Conservation (phyloP, 169 alveolate species). For the Plasmodium ovale region DNA sequence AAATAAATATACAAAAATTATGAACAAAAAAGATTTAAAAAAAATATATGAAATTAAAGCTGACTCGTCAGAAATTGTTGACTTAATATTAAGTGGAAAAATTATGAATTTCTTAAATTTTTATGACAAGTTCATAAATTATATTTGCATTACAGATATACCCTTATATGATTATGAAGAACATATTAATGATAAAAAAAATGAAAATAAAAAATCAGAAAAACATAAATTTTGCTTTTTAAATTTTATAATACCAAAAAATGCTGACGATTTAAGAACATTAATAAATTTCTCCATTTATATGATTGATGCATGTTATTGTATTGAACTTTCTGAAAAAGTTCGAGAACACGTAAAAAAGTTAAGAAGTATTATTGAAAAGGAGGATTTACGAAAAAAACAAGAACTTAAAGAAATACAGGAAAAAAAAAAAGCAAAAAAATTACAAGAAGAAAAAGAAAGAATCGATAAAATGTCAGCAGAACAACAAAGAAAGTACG, state of each 20-base stretch:
- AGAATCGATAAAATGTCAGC: slow-evolving; percentile 67
- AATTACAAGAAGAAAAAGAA: slow-evolving; percentile 68
- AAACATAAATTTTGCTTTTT: slow-evolving; percentile 51
- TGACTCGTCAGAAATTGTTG: slow-evolving; percentile 65
- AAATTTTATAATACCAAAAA: slow-evolving; percentile 40
- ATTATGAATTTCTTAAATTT: slow-evolving; percentile 43
- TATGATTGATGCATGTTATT: slow-evolving; percentile 73
- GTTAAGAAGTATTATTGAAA: slow-evolving; percentile 64
- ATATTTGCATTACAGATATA: slow-evolving; percentile 60
- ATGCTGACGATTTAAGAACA: slow-evolving; percentile 35
- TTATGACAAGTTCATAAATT: slow-evolving; percentile 53
- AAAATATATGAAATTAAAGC: slow-evolving; percentile 48
- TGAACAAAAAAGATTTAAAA: slow-evolving; percentile 51
- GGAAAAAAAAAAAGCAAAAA: slow-evolving; percentile 67
- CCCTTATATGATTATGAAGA: slow-evolving; percentile 43
- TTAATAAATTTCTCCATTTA: slow-evolving; percentile 48
- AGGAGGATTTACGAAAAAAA: slow-evolving; percentile 39
- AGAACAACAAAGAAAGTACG: slow-evolving; percentile 73
- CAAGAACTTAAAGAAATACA: slow-evolving; percentile 64
- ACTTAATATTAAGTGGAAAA: slow-evolving; percentile 52
- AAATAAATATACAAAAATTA: slow-evolving; percentile 49
- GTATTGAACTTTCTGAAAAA: slow-evolving; percentile 46
- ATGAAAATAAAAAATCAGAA: slow-evolving; percentile 13
- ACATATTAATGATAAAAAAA: slow-evolving; percentile 9
- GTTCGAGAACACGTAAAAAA: slow-evolving; percentile 71